A percentile compares a stretch with the other conserved stretches of the same genome.
These are phyloP conservation scores for Entonaema liquescens DNA, from an alignment of 495 filamentous ascomycete genomes.

Conservation along the genomic window DNA sequence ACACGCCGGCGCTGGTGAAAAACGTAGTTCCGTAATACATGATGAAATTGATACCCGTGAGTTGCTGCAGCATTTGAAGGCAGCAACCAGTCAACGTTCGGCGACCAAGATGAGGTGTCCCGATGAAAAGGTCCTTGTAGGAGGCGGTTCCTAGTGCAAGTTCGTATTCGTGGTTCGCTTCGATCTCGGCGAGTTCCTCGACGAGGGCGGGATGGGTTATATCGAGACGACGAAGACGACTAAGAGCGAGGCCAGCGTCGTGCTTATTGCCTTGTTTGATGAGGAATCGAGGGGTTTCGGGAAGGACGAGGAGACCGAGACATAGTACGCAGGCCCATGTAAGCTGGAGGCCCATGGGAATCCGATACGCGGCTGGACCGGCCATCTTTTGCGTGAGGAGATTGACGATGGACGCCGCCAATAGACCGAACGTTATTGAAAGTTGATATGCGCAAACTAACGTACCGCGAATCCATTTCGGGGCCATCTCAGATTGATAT, in stretches of 20 bases:
- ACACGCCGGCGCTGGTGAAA: conserved; percentile 71
- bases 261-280: conserved; percentile 80
- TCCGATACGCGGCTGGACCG: conserved; percentile 76
- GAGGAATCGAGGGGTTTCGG: conserved; percentile 87
- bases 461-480: conserved; percentile 92
- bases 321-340: conserved; percentile 82
- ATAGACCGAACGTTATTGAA: conserved; percentile 84
- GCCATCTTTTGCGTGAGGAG: conserved; percentile 73
- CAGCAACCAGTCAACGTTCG: conserved; percentile 64
- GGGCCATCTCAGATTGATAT: conserved; percentile 91
- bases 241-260: conserved; percentile 74
- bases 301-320: conserved; percentile 76
- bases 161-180: conserved; percentile 90
- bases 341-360: conserved; percentile 87
- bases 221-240: conserved; percentile 78
- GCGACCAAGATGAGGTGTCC: conserved; percentile 64
- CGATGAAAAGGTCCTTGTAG: conserved; percentile 76
- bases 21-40: conserved; percentile 85
- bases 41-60: conserved; percentile 67
- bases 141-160: conserved; percentile 74
- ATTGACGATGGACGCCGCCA: conserved; percentile 84
- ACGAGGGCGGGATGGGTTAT: conserved; percentile 77
- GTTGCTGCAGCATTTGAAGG: conserved; percentile 68
- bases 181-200: conserved; percentile 85
- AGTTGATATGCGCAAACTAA: conserved; percentile 91